A percentile compares a stretch with the other conserved stretches of the same genome.
phyloP scores from a whole-genome alignment of 306 rosid species.

The Echinosophora koreensis region DNA sequence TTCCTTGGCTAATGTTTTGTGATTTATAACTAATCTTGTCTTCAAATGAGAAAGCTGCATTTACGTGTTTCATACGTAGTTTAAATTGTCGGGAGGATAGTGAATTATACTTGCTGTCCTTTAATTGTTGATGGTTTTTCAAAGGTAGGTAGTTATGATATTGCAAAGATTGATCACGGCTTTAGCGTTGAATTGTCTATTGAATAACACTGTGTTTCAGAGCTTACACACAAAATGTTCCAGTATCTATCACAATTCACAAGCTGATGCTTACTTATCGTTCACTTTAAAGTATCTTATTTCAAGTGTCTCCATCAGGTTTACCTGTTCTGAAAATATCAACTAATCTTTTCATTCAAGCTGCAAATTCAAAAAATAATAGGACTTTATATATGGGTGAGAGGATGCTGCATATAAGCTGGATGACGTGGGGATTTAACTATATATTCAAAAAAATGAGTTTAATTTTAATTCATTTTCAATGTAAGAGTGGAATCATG shows the following conservation, averaged over 20 bases:
- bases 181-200: slow-evolving; percentile 45
- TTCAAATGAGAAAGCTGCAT: slow-evolving; percentile 27
- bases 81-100: slow-evolving; percentile 46
- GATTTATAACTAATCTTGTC: slow-evolving; percentile 54
- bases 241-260: slow-evolving; percentile 48
- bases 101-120: slow-evolving; percentile 33
- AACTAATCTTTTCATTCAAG: slow-evolving; percentile 51
- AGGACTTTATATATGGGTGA: slow-evolving; percentile 15
- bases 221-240: slow-evolving; percentile 30
- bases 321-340: slow-evolving; percentile 52
- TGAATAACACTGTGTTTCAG: slow-evolving; percentile 19
- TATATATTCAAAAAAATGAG: background rate
- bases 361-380: slow-evolving; percentile 29
- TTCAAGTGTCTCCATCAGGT: slow-evolving; percentile 50
- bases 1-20: background rate
- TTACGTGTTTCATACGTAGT: slow-evolving; percentile 53
- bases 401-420: background rate
- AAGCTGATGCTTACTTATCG: slow-evolving; percentile 55
- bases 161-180: slow-evolving; percentile 69
- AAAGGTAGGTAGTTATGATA: slow-evolving; percentile 70
- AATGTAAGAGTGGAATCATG: too few relatives aligned
- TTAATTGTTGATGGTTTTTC: slow-evolving; percentile 44
- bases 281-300: slow-evolving; percentile 65
- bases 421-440: background rate
- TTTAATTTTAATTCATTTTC: too few relatives aligned